Conservation (phyloP, 371 early-diverging fungal genomes). For the Syncephalastrum sp. region DNA sequence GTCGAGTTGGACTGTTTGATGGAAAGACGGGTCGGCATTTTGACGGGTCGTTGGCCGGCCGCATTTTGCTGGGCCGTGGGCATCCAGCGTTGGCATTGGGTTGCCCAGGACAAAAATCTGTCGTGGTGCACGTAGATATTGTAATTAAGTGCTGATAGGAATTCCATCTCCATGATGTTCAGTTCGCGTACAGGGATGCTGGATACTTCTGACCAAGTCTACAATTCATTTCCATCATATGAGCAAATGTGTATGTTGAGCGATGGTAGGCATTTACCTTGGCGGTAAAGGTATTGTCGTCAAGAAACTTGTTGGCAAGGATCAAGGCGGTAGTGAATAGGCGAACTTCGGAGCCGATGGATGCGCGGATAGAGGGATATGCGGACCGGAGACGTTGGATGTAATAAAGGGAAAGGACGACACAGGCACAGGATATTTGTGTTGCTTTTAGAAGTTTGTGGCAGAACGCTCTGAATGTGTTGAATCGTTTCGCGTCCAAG, state of each 20-base stretch:
- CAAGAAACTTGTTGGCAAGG: constrained; percentile 65
- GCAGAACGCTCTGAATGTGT: constrained; percentile 45
- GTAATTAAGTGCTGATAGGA: constrained; percentile 60
- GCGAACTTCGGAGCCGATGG: constrained; percentile 61
- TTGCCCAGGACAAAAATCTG: constrained; percentile 42
- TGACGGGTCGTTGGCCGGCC: constrained; percentile 13
- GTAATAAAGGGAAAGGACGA: constrained; percentile 41
- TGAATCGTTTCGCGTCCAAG: constrained; percentile 31
- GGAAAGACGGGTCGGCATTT: constrained; percentile 12
- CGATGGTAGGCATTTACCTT: constrained; percentile 29
- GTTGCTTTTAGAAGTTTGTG: constrained; percentile 52
- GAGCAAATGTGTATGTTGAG: background rate
- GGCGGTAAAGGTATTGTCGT: constrained; percentile 72
- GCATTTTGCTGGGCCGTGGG: constrained; percentile 5
- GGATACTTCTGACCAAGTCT: constrained; percentile 77
- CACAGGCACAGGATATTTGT: constrained; percentile 43
- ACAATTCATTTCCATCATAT: background rate
- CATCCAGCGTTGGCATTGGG: constrained; percentile 31
- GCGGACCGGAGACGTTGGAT: constrained; percentile 36
- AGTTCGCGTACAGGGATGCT: constrained; percentile 63
- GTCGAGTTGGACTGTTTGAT: constrained; percentile 3
- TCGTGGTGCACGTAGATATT: constrained; percentile 37
- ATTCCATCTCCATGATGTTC: constrained; percentile 76
- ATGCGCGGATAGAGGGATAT: constrained; percentile 40
- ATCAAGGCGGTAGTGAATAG: constrained; percentile 66